These are phyloP conservation scores for Ganoderma lucidum DNA, from an alignment of 1,284 basidiomycete genomes.

Conservation along the genomic window DNA sequence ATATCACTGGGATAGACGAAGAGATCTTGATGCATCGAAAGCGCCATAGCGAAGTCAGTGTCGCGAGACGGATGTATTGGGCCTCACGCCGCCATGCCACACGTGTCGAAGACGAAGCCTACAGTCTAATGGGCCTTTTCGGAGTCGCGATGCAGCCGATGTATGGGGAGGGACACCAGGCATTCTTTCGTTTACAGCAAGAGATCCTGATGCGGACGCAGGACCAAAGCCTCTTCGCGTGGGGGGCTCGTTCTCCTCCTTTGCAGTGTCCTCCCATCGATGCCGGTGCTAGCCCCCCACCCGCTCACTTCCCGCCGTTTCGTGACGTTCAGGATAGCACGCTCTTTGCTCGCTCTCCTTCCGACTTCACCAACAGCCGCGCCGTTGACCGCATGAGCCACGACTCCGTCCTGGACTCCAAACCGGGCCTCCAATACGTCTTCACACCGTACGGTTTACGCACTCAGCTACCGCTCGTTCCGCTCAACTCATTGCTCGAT, in stretches of 20 bases:
- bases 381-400: background rate
- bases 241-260: background rate
- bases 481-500: background rate
- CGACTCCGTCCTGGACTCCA: background rate
- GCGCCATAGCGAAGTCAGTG: background rate
- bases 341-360: background rate
- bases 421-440: background rate
- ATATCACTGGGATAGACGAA: background rate
- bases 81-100: slow-evolving; percentile 3
- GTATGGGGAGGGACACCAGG: slow-evolving; percentile 7
- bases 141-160: background rate
- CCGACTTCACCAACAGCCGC: background rate
- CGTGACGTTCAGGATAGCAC: background rate
- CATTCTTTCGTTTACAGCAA: slow-evolving; percentile 7
- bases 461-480: background rate
- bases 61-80: slow-evolving; percentile 5
- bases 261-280: background rate
- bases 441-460: background rate
- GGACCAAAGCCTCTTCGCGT: slow-evolving; percentile 3
- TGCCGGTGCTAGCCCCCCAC: background rate
- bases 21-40: background rate
- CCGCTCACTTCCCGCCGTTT: background rate
- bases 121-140: slow-evolving; percentile 7
- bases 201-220: slow-evolving; percentile 3
- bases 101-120: slow-evolving; percentile 4